A percentile compares a stretch with the other conserved stretches of the same genome.
Conservation (phyloP, 371 early-diverging fungal species). For the Rhizomucor miehei region DNA sequence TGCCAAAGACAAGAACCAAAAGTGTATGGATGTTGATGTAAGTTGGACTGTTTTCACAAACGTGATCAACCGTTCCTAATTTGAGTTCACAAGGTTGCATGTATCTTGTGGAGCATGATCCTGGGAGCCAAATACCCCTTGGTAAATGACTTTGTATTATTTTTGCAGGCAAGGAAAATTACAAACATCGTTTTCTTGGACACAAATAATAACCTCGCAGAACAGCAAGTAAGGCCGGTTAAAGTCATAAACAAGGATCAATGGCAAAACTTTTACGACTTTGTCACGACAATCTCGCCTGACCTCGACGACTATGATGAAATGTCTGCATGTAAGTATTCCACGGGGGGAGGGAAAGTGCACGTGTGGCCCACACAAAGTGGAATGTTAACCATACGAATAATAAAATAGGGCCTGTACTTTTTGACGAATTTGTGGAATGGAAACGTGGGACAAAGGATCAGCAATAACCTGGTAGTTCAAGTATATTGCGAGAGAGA, state of each 20-base stretch:
- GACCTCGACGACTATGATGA: slow-evolving; percentile 65
- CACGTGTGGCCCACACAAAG: too few species aligned
- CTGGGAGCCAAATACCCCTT: slow-evolving; percentile 43
- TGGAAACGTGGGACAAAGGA: slow-evolving; percentile 47
- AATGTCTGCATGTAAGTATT: slow-evolving; percentile 69
- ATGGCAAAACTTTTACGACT: slow-evolving; percentile 72
- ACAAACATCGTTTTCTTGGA: too few species aligned
- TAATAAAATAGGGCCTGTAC: slow-evolving; percentile 65
- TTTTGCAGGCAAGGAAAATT: slow-evolving; percentile 49
- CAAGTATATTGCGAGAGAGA: too few species aligned
- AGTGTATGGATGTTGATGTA: slow-evolving; percentile 68
- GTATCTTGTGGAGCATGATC: slow-evolving; percentile 55
- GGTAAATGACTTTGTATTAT: slow-evolving; percentile 50
- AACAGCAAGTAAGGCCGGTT: slow-evolving; percentile 54
- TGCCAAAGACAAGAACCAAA: slow-evolving; percentile 67
- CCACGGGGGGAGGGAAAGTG: too few species aligned
- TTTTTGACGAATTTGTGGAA: slow-evolving; percentile 67
- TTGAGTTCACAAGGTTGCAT: slow-evolving; percentile 39
- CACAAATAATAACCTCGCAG: too few species aligned
- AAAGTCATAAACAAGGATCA: slow-evolving; percentile 73
- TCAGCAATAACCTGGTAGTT: too few species aligned
- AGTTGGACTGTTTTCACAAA: too few species aligned
- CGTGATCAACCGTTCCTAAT: neutral
- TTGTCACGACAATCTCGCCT: slow-evolving; percentile 45
- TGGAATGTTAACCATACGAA: too few species aligned